Percentiles rank a stretch among this genome's conserved stretches.
phyloP scores from a whole-genome alignment of 2,329 filamentous ascomycete species.

The Neonectria punicea region DNA sequence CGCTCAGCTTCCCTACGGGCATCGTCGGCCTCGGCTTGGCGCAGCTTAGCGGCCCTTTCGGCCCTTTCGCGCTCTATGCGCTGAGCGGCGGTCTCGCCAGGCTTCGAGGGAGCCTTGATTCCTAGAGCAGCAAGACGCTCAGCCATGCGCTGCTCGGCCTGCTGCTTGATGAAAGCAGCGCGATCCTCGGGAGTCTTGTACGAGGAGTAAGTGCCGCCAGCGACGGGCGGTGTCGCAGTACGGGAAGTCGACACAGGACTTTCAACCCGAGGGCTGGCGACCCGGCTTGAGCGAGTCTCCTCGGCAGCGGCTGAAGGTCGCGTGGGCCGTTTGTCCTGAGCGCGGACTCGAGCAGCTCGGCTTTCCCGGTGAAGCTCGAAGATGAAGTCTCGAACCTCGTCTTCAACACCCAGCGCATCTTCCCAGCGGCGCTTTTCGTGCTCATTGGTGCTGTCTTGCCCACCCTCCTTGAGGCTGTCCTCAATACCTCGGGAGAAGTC shows the following conservation, averaged over 20 bases:
- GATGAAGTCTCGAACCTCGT: conserved; percentile 97
- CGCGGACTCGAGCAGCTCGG: conserved; percentile 75
- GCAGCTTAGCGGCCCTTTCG: conserved; percentile 87
- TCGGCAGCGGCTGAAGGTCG: conserved; percentile 55
- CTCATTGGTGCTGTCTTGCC: conserved; percentile 79
- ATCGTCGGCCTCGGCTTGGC: conserved; percentile 94
- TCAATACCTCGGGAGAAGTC: conserved; percentile 89
- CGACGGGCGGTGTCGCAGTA: conserved; percentile 56
- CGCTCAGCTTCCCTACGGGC: conserved; percentile 87
- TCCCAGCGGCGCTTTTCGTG: conserved; percentile 96
- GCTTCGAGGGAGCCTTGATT: conserved; percentile 83
- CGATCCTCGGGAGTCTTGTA: conserved; percentile 94
- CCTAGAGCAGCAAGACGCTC: conserved; percentile 94
- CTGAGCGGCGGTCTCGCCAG: conserved; percentile 84
- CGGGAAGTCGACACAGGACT: conserved; percentile 65
- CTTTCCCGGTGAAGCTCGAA: conserved; percentile 93
- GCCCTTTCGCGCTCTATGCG: conserved; percentile 87
- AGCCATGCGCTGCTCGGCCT: conserved; percentile 96
- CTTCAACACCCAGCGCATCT: conserved; percentile 93
- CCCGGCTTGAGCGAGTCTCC: conserved; percentile 53
- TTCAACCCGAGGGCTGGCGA: conserved; percentile 59
- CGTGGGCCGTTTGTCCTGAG: conserved; percentile 64
- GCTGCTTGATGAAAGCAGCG: conserved; percentile 95
- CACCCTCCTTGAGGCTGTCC: conserved; percentile 85
- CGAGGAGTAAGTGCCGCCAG: conserved; percentile 77